Conservation (phyloP, 2,329 filamentous ascomycete species). For the Aureobasidium mangrovei region DNA sequence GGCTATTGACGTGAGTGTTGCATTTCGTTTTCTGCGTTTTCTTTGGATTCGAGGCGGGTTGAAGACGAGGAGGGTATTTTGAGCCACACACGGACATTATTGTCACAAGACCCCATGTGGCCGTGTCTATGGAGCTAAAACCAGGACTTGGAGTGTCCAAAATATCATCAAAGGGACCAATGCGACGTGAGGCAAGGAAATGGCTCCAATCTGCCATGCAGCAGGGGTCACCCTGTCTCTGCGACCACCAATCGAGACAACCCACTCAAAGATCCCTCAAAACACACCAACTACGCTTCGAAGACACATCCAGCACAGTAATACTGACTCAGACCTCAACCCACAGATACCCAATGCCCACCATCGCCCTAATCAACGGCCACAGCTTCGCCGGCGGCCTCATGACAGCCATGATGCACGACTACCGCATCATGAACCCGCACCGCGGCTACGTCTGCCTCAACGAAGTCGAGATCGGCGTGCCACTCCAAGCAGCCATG, state of each 20-base stretch:
- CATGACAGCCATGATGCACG: slow-evolving; percentile 73
- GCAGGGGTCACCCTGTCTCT: neutral
- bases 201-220: neutral
- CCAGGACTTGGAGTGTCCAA: too few relatives aligned
- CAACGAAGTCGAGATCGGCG: slow-evolving; percentile 74
- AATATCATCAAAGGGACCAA: too few relatives aligned
- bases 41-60: too few relatives aligned
- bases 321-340: slow-evolving; percentile 3
- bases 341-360: slow-evolving; percentile 65
- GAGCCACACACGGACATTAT: too few relatives aligned
- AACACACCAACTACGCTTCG: neutral
- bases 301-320: neutral
- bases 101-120: too few relatives aligned
- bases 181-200: too few relatives aligned
- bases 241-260: neutral
- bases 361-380: slow-evolving; percentile 64
- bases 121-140: too few relatives aligned
- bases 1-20: slow-evolving; percentile 48
- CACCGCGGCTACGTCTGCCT: slow-evolving; percentile 65
- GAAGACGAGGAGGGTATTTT: too few relatives aligned
- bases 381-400: slow-evolving; percentile 77
- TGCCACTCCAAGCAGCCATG: slow-evolving; percentile 67
- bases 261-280: too few relatives aligned
- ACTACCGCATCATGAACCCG: slow-evolving; percentile 71
- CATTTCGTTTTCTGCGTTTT: neutral